Evolutionary conservation across 768 basidiomycete genomes (phyloP).

Genomic region (Boletellus ananiceps): DNA sequence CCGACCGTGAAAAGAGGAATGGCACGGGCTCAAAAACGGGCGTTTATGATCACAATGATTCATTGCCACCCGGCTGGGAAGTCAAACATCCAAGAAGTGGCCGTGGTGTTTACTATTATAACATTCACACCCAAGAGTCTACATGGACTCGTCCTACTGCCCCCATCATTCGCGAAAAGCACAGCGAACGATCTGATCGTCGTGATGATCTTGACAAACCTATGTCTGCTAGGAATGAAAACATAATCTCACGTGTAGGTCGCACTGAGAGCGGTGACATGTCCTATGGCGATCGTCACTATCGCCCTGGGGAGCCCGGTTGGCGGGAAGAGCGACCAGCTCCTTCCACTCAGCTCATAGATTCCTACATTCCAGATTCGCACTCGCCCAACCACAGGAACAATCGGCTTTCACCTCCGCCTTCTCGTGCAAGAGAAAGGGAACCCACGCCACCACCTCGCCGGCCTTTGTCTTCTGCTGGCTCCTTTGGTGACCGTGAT

Average conservation of each 20-base stretch:
- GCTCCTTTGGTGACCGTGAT: slow-evolving; percentile 22
- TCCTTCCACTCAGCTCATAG: slow-evolving; percentile 18
- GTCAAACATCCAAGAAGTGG: slow-evolving; percentile 47
- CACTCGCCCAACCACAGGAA: slow-evolving; percentile 24
- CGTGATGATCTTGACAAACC: slow-evolving; percentile 28
- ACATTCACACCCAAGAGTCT: slow-evolving; percentile 49
- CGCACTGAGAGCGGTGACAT: slow-evolving; percentile 32
- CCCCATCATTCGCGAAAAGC: slow-evolving; percentile 23
- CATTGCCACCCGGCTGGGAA: slow-evolving; percentile 61
- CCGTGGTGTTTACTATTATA: slow-evolving; percentile 53
- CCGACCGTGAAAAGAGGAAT: slow-evolving; percentile 42
- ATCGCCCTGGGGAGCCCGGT: slow-evolving; percentile 44
- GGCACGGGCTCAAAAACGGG: slow-evolving; percentile 25
- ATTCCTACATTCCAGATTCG: slow-evolving; percentile 28
- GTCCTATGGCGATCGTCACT: slow-evolving; percentile 61
- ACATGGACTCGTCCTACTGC: slow-evolving; percentile 54
- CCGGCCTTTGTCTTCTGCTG: slow-evolving; percentile 19
- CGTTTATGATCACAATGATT: slow-evolving; percentile 26
- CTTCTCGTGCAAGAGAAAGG: slow-evolving; percentile 23
- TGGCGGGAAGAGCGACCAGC: slow-evolving; percentile 27
- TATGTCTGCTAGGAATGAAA: slow-evolving; percentile 22
- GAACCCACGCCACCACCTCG: slow-evolving; percentile 21
- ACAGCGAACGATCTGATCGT: slow-evolving; percentile 21
- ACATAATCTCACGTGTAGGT: slow-evolving; percentile 25
- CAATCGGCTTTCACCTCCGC: slow-evolving; percentile 19